These are phyloP conservation scores for Podaxis sp. DNA, from an alignment of 768 basidiomycete genomes.

Conservation along the genomic window DNA sequence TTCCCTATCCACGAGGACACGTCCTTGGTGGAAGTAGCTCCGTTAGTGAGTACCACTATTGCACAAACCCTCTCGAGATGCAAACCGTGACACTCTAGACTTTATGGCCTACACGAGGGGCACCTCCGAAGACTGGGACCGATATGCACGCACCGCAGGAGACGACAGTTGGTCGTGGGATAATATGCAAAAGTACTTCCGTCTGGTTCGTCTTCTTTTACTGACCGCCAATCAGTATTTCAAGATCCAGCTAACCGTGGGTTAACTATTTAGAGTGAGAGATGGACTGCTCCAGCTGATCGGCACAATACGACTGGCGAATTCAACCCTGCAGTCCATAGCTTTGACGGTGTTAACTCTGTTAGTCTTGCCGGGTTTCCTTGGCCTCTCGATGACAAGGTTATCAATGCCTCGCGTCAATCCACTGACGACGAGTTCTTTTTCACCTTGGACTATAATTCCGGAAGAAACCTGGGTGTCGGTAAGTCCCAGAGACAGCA, in stretches of 20 bases:
- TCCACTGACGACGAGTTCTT: constrained; percentile 10
- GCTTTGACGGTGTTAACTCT: constrained; percentile 22
- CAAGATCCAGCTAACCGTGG: constrained; percentile 10
- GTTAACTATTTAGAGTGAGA: constrained; percentile 20
- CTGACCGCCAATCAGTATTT: background rate
- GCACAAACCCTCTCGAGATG: constrained; percentile 5
- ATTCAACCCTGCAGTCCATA: constrained; percentile 30
- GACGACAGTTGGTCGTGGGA: constrained; percentile 44
- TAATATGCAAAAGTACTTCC: constrained; percentile 24
- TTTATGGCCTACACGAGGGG: constrained; percentile 28
- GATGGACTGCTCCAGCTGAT: constrained; percentile 24
- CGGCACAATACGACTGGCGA: constrained; percentile 27
- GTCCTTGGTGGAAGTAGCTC: constrained; percentile 25
- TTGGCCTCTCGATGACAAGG: constrained; percentile 22
- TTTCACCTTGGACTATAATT: constrained; percentile 13
- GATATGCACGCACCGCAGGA: constrained; percentile 41
- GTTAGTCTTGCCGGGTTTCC: constrained; percentile 27
- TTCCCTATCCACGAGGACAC: constrained; percentile 21
- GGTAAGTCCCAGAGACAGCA: constrained; percentile 27
- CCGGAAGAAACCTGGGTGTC: constrained; percentile 9
- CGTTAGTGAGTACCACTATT: constrained; percentile 21
- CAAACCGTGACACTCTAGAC: constrained; percentile 13
- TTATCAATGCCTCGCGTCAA: constrained; percentile 15
- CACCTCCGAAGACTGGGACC: constrained; percentile 45
- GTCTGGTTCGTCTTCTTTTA: constrained; percentile 17